Base-by-base conservation (phyloP, 1,139 yeast species). In the Pichia sp. region DNA sequence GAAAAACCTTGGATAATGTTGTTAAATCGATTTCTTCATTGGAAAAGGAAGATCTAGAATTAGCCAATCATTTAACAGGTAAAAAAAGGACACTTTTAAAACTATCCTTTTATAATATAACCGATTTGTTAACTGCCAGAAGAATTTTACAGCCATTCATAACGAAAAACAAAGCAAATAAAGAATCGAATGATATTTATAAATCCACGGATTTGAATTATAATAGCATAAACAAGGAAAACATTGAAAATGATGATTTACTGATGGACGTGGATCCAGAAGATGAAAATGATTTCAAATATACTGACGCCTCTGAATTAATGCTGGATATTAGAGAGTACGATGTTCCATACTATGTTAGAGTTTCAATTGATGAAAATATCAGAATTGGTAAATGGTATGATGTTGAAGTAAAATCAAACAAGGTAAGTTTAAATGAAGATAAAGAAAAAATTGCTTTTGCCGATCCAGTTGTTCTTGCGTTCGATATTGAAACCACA, bases 301-400 rank as follows among this genome's bases (percentile, higher is more conserved):
- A 53, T 29, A 64, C 66, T 16, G 88, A 84, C 52, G 83, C 92
- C 0, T 67, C 80, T 10, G 79, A 79, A 37, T 72, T 70, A 45
- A 76, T 94, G 32, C 80, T 79, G 47, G 98, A 90, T 56, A 75
- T 92, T 33, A 73, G 92, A 54, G 99, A 94, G 61, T 90, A 85
- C 56, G 99, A 94, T 60, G 97, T 94, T 1, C 98, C 98, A 0
- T 94, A 85, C 58, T 96, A 90, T 59, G 97, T 90, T 1, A 76
- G 99, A 52, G 97, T 92, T 0, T 81, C 96, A 23, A 94, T 94
- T 32, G 98, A 94, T 64, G 75, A 75, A 50, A 72, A 86, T 55
- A 70, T 92, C 38, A 72, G 98, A 52, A 95, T 90, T 5, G 98
- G 98, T 23, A 90, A 90, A 65, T 94, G 99, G 99, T 94, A 92